Base-by-base conservation (phyloP, 306 rosid genomes). In the Hylodesmum podocarpum region DNA sequence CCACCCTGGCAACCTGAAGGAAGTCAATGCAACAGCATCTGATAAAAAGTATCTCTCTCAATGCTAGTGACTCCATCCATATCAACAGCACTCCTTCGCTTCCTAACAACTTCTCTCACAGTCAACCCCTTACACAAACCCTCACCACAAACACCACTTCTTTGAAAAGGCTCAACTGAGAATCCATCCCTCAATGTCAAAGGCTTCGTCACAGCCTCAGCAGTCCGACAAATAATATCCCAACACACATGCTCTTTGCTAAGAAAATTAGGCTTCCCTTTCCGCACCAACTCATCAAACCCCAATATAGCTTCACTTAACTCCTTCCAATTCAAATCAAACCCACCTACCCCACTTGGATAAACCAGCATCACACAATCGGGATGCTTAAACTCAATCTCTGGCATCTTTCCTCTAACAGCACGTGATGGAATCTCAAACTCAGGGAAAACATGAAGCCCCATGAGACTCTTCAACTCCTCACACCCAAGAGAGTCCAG, bases 211-310 rank as follows among this genome's bases (percentile, higher is more conserved):
- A 84, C 96, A 19, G 79, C 83, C 84, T 90, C 90, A 12, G 97
- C 88, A 19, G 97, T 89, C 74, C 68, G 89, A 62, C 92, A 90
- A 33, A 95, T 92, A 51, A 89, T 65, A 74, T 95, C 98, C 97
- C 98, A 95, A 67, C 93, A 92, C 11, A 95, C 69, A 74, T 95
- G 98, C 83, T 95, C 96, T 78, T 92, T 89, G 27, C 98, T 95
- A 46, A 89, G 96, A 22, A 75, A 80, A 88, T 90, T 95, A 0
- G 88, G 90, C 75, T 85, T 83, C 59, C 98, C 97, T 76, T 84
- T 82, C 98, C 98, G 92, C 25, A 86, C 91, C 71, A 95, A 89
- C 36, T 80, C 61, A 0, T 83, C 70, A 70, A 90, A 89, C 43
- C 82, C 84, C 53, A 79, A 66, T 27, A 92, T 78, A 8, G 76